Evolutionary conservation across 805 yeast species (phyloP).

Genomic region (Saturnispora halmiae): DNA sequence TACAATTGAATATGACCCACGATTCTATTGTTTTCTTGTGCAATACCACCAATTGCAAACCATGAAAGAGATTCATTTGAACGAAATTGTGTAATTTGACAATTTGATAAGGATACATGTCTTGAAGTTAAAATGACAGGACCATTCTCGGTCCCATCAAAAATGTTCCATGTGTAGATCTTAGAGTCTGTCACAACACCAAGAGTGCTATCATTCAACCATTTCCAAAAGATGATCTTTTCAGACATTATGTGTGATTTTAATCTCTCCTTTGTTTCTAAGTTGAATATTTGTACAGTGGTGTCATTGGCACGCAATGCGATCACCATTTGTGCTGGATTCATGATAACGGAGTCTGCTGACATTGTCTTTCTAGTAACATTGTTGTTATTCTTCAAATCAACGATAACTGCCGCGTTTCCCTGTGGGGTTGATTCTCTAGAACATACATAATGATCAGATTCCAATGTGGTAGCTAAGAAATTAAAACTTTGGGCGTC

Average conservation of each 20-base stretch:
- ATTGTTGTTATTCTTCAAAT: constrained; percentile 67
- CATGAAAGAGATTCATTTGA: constrained; percentile 75
- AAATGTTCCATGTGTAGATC: constrained; percentile 73
- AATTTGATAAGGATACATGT: constrained; percentile 66
- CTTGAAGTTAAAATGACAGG: constrained; percentile 77
- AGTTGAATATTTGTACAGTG: constrained; percentile 87
- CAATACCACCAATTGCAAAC: constrained; percentile 93
- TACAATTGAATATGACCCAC: constrained; percentile 94
- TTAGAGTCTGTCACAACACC: constrained; percentile 79
- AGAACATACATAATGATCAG: constrained; percentile 81
- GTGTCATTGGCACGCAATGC: constrained; percentile 95
- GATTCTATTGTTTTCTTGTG: constrained; percentile 87
- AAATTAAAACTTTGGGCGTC: constrained; percentile 79
- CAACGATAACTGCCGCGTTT: constrained; percentile 90
- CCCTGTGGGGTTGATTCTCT: constrained; percentile 57
- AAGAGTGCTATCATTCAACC: constrained; percentile 65
- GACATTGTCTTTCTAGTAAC: constrained; percentile 88
- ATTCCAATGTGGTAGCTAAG: constrained; percentile 88
- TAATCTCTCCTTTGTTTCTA: constrained; percentile 78
- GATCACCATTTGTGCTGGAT: constrained; percentile 80
- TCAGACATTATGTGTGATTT: constrained; percentile 80
- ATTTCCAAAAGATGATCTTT: constrained; percentile 92
- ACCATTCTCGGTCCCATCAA: constrained; percentile 72
- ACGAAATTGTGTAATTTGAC: constrained; percentile 86
- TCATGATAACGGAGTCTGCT: constrained; percentile 97